Evolutionary conservation across 2,329 filamentous ascomycete species (phyloP).

Genomic region (Huntiella omanensis): DNA sequence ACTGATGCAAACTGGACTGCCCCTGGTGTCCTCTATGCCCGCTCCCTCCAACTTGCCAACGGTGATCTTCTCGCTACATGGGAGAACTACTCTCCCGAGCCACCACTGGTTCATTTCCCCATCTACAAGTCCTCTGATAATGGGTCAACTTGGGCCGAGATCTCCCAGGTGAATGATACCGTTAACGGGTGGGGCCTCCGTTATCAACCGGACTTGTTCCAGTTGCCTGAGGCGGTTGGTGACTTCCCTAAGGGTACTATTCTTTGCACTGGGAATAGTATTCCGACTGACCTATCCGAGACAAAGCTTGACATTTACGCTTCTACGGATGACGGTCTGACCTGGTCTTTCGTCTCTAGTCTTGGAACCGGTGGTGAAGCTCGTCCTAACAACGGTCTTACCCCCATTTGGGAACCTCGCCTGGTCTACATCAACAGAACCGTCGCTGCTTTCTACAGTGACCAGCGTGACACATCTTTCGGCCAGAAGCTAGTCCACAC

Average conservation of each 20-base stretch:
- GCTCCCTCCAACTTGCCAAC: conserved; percentile 24
- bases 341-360: conserved; percentile 49
- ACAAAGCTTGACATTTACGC: conserved; percentile 56
- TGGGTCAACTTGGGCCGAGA: conserved; percentile 41
- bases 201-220: conserved; percentile 51
- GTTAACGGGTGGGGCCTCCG: conserved; percentile 46
- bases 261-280: conserved; percentile 40
- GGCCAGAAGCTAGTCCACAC: conserved; percentile 55
- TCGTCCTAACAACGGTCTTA: conserved; percentile 41
- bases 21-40: conserved; percentile 25
- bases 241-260: conserved; percentile 43
- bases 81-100: conserved; percentile 38
- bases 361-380: conserved; percentile 46
- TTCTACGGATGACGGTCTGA: conserved; percentile 37
- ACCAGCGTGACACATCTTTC: conserved; percentile 45
- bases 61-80: conserved; percentile 33
- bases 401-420: conserved; percentile 58
- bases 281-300: conserved; percentile 36
- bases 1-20: conserved; percentile 23
- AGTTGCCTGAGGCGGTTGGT: conserved; percentile 38
- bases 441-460: conserved; percentile 50
- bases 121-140: conserved; percentile 33
- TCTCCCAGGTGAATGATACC: conserved; percentile 43
- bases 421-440: conserved; percentile 37
- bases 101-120: conserved; percentile 34